Evolutionary conservation across 495 filamentous ascomycete genomes (phyloP).

Genomic region (Neurospora sp.): DNA sequence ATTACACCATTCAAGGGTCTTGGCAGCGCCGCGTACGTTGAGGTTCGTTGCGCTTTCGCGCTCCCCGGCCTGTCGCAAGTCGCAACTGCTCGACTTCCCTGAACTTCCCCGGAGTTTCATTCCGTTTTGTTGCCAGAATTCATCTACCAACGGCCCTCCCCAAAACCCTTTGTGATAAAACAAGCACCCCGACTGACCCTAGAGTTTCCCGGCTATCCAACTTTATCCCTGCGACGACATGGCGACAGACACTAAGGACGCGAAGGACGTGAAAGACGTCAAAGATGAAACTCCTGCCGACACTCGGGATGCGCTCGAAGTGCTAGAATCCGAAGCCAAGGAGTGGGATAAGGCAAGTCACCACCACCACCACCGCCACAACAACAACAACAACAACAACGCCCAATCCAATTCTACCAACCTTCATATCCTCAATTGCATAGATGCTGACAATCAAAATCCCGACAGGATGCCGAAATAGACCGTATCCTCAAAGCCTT

Average conservation of each 20-base stretch:
- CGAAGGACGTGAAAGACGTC: neutral
- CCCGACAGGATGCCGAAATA: slow-evolving; percentile 79
- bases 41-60: neutral
- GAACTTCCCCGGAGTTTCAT: neutral
- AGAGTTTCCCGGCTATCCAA: neutral
- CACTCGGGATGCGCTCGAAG: slow-evolving; percentile 59
- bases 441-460: slow-evolving; percentile 2
- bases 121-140: neutral
- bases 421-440: neutral
- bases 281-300: slow-evolving; percentile 20
- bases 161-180: neutral
- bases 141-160: neutral
- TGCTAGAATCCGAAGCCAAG: slow-evolving; percentile 74
- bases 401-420: neutral
- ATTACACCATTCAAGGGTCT: neutral
- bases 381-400: neutral
- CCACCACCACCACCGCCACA: neutral
- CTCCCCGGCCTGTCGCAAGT: neutral
- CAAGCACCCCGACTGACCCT: neutral
- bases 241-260: slow-evolving; percentile 2
- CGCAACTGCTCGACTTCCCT: neutral
- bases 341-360: slow-evolving; percentile 71
- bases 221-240: neutral
- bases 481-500: slow-evolving; percentile 89
- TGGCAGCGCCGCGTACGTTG: neutral